Percentiles rank a stretch among this genome's conserved stretches.
phyloP scores from a whole-genome alignment of 2,329 filamentous ascomycete species.

The Dactylellina leptospora region DNA sequence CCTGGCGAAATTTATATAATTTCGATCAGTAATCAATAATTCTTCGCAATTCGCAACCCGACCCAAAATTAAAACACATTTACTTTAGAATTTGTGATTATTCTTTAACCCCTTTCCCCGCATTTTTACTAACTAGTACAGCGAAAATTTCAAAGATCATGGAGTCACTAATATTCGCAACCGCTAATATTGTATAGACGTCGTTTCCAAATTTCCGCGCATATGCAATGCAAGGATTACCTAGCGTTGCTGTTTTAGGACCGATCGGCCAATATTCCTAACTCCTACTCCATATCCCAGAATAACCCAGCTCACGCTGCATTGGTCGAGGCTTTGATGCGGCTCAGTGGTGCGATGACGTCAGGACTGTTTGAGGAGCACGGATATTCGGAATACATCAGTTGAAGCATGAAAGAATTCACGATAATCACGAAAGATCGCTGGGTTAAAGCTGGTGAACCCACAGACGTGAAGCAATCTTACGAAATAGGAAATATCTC shows the following conservation, averaged over 20 bases:
- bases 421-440: too few relatives aligned
- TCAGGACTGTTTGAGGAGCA: too few relatives aligned
- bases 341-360: slow-evolving; percentile 2
- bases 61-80: not conserved
- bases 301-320: not conserved
- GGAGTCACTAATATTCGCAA: not conserved
- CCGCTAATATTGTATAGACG: not conserved
- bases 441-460: too few relatives aligned
- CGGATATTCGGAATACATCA: too few relatives aligned
- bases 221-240: not conserved
- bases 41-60: not conserved
- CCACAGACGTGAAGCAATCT: too few relatives aligned
- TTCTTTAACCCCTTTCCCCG: too few relatives aligned
- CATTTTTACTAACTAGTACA: too few relatives aligned
- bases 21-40: slow-evolving; percentile 32
- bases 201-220: not conserved
- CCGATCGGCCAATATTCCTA: slow-evolving; percentile 1
- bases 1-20: slow-evolving; percentile 29
- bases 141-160: not conserved
- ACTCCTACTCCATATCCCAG: not conserved
- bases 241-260: slow-evolving; percentile 1
- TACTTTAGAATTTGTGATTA: too few relatives aligned
- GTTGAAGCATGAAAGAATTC: too few relatives aligned
- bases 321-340: not conserved
- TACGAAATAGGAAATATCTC: too few relatives aligned